These are phyloP conservation scores for Colletotrichum sp. DNA, from an alignment of 2,329 filamentous ascomycete genomes.

Conservation along the genomic window DNA sequence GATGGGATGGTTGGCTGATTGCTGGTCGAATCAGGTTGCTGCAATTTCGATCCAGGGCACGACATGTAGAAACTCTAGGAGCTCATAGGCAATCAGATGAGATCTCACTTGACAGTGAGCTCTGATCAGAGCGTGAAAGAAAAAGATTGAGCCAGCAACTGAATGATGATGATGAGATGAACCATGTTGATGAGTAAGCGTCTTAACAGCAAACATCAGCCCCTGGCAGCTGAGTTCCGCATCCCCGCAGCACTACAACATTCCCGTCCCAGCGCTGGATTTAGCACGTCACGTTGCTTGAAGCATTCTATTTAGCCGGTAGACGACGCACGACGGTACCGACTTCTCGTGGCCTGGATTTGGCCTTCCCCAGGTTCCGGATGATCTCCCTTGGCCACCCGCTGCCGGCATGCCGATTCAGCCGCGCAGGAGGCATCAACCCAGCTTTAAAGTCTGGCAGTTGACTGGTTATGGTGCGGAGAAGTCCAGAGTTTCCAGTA, in stretches of 20 bases:
- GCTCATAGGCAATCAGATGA: neutral
- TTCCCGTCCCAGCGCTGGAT: neutral
- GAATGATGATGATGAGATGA: neutral
- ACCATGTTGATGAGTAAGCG: neutral
- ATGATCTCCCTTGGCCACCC: neutral
- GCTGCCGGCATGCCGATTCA: conserved; percentile 1
- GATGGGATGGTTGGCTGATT: neutral
- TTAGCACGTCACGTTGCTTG: neutral
- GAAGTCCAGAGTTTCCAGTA: neutral
- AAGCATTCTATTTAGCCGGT: conserved; percentile 5
- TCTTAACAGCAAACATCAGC: neutral
- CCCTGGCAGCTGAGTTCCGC: neutral
- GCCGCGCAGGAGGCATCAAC: neutral
- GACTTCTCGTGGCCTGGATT: neutral
- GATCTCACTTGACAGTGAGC: neutral
- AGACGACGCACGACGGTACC: neutral
- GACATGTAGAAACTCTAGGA: neutral
- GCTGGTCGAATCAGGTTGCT: neutral
- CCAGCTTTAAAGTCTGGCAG: neutral
- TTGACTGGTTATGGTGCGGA: neutral
- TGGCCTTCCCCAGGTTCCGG: neutral
- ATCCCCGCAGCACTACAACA: neutral
- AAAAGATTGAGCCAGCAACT: neutral
- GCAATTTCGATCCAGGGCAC: neutral
- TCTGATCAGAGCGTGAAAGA: neutral